Conservation (phyloP, 1,139 yeast species). For the Candida tropicalis region DNA sequence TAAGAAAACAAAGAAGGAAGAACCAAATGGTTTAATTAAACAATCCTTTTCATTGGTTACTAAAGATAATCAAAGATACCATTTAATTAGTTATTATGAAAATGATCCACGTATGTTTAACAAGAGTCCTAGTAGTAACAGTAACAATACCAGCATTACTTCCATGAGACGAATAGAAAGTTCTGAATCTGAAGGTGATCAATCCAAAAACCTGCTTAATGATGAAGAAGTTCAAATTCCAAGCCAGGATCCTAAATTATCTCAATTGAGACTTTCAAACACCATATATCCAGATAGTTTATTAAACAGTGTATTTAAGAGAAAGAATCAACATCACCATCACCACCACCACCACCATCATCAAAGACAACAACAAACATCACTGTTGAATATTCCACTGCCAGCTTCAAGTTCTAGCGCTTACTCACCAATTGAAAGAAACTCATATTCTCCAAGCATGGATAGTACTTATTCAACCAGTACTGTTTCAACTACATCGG, state of each 20-base stretch:
- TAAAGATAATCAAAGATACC: slow-evolving; percentile 52
- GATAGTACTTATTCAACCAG: slow-evolving; percentile 2
- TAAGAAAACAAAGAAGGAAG: slow-evolving; percentile 19
- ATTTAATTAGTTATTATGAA: slow-evolving; percentile 55
- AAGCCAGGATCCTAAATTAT: slow-evolving; percentile 22
- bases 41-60: slow-evolving; percentile 59
- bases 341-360: neutral
- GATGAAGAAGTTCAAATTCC: slow-evolving; percentile 16
- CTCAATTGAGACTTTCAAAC: slow-evolving; percentile 21
- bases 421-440: slow-evolving; percentile 5
- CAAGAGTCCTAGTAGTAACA: neutral
- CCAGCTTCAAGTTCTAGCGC: neutral
- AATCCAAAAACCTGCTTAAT: slow-evolving; percentile 10
- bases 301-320: slow-evolving; percentile 11
- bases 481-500: neutral
- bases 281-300: slow-evolving; percentile 25
- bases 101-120: slow-evolving; percentile 16
- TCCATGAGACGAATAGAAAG: slow-evolving; percentile 1
- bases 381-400: neutral
- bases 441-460: neutral
- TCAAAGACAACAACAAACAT: slow-evolving; percentile 1
- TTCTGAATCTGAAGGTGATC: slow-evolving; percentile 9
- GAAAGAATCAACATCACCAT: slow-evolving; percentile 8
- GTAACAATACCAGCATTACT: neutral
- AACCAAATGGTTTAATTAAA: slow-evolving; percentile 49